These are phyloP conservation scores for Epichloe hybrida DNA, from an alignment of 2,329 filamentous ascomycete genomes.

Conservation along the genomic window DNA sequence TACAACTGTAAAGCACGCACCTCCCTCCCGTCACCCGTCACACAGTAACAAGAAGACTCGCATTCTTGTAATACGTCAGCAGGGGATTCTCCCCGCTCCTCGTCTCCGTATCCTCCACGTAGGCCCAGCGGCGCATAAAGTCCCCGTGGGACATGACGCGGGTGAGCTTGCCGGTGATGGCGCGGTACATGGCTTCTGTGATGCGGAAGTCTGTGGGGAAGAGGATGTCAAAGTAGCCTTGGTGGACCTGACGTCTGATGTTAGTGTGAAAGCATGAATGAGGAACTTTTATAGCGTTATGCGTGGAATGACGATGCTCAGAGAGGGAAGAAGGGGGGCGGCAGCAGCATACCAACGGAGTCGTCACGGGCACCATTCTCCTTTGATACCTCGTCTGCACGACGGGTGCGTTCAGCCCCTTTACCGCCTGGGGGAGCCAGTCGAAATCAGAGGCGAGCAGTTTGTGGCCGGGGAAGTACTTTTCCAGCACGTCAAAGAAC, in stretches of 20 bases:
- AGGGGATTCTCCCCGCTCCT: constrained; percentile 86
- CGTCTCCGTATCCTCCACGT: constrained; percentile 79
- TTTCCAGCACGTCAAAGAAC: constrained; percentile 84
- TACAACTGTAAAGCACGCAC: neutral
- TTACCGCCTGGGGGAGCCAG: constrained; percentile 66
- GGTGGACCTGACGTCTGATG: constrained; percentile 59
- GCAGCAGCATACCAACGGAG: constrained; percentile 54
- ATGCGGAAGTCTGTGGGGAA: constrained; percentile 93
- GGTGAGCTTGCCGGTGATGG: constrained; percentile 84
- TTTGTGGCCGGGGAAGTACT: constrained; percentile 80
- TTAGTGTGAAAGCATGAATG: no score
- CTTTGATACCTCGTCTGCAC: constrained; percentile 90
- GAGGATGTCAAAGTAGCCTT: constrained; percentile 97
- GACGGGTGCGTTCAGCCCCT: constrained; percentile 81
- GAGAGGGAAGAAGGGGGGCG: neutral
- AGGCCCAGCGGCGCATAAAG: constrained; percentile 82
- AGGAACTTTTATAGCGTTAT: no score
- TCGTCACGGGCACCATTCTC: constrained; percentile 76
- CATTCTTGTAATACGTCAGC: constrained; percentile 88
- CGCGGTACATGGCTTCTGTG: constrained; percentile 83
- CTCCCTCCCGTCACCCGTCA: constrained; percentile 23
- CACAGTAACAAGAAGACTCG: constrained; percentile 79
- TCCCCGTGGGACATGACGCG: constrained; percentile 76
- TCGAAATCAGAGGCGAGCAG: constrained; percentile 87
- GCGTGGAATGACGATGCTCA: neutral